A percentile compares a stretch with the other conserved stretches of the same genome.
Conservation (phyloP, 352 stramenopile genomes). For the Saprolegnia diclina region DNA sequence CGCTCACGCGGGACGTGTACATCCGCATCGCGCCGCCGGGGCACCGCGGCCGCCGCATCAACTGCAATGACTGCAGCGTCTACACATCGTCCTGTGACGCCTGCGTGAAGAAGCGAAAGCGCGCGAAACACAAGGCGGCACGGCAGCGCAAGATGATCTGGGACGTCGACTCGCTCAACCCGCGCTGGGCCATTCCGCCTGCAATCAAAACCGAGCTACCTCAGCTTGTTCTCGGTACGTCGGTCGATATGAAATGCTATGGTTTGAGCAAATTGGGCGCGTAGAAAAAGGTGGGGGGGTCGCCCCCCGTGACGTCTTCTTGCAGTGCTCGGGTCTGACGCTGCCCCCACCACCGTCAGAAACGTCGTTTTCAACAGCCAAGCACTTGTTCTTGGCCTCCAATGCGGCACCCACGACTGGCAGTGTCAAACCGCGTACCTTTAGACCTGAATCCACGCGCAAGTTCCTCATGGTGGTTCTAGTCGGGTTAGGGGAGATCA, state of each 20-base stretch:
- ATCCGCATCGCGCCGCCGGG: constrained; percentile 4
- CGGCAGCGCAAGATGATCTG: neutral
- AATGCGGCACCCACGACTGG: neutral
- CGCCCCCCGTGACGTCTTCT: neutral
- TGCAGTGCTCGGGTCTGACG: neutral
- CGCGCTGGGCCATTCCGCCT: constrained; percentile 6
- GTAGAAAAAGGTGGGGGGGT: neutral
- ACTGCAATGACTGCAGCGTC: neutral
- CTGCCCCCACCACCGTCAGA: constrained; percentile 4
- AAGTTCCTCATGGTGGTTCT: too few relatives aligned
- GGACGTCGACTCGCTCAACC: constrained; percentile 13
- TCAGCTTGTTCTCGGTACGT: neutral
- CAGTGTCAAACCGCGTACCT: neutral
- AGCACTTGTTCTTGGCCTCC: neutral
- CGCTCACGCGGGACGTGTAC: constrained; percentile 4
- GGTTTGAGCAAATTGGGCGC: neutral
- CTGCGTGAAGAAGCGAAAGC: neutral
- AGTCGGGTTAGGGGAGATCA: neutral
- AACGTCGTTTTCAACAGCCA: neutral
- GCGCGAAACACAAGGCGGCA: neutral
- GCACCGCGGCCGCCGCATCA: neutral
- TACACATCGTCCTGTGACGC: neutral
- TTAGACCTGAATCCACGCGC: neutral
- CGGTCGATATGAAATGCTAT: neutral
- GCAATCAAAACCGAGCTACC: constrained; percentile 8